Evolutionary conservation across 768 basidiomycete species (phyloP).

Genomic region (Suillus subluteus): DNA sequence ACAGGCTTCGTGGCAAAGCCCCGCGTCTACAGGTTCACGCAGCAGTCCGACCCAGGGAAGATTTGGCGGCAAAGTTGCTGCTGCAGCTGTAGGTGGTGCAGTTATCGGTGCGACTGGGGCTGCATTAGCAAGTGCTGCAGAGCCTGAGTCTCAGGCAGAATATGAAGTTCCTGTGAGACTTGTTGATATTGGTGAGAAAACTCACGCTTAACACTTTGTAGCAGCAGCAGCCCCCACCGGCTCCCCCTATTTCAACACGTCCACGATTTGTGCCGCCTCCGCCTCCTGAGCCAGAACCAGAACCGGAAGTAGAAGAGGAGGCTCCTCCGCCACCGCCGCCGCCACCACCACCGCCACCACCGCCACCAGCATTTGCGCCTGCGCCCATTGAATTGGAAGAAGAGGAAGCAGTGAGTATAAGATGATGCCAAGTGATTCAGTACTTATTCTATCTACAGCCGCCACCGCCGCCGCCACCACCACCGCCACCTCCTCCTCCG

Average conservation of each 20-base stretch:
- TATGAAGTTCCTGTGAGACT: slow-evolving; percentile 32
- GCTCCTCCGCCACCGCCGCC: slow-evolving; percentile 16
- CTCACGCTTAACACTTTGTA: slow-evolving; percentile 5
- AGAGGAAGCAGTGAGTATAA: slow-evolving; percentile 16
- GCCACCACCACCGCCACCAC: slow-evolving; percentile 35
- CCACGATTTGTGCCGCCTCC: slow-evolving; percentile 25
- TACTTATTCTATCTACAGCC: slow-evolving; percentile 23
- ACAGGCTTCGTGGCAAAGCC: slow-evolving; percentile 50
- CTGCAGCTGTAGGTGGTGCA: slow-evolving; percentile 37
- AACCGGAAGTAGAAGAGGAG: slow-evolving; percentile 26
- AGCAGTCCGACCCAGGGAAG: slow-evolving; percentile 46
- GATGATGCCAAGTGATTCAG: slow-evolving; percentile 2
- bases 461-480: slow-evolving; percentile 42
- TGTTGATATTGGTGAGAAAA: slow-evolving; percentile 2
- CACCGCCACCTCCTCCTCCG: slow-evolving; percentile 51
- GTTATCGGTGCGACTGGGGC: slow-evolving; percentile 35
- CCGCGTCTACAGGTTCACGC: slow-evolving; percentile 36
- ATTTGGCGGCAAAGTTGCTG: slow-evolving; percentile 32
- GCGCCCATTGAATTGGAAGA: slow-evolving; percentile 27
- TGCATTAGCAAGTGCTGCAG: slow-evolving; percentile 24
- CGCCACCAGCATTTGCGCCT: slow-evolving; percentile 37
- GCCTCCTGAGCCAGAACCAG: slow-evolving; percentile 23
- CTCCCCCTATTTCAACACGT: slow-evolving; percentile 23
- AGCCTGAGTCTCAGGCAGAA: slow-evolving; percentile 36
- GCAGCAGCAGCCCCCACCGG: slow-evolving; percentile 35